Percentiles rank a stretch among this genome's conserved stretches.
Conservation (phyloP, 768 basidiomycete species). For the Boletus patriciae region DNA sequence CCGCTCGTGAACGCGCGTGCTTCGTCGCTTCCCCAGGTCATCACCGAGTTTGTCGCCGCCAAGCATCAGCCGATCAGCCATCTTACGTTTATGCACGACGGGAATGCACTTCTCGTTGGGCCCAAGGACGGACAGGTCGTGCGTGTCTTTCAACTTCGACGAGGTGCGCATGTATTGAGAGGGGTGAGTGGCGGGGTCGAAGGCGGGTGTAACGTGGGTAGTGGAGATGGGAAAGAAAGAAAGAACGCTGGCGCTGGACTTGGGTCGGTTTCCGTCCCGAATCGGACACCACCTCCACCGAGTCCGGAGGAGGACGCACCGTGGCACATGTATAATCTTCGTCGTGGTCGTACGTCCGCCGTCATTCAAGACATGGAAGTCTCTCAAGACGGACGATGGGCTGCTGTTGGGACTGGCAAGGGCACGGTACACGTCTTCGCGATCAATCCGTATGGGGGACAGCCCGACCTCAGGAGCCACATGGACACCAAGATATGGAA, state of each 20-base stretch:
- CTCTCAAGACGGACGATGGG: conserved; percentile 59
- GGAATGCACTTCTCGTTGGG: conserved; percentile 49
- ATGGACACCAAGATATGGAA: conserved; percentile 59
- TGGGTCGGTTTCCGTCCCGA: background rate
- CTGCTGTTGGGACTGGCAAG: conserved; percentile 64
- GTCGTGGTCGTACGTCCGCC: conserved; percentile 70
- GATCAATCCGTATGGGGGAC: conserved; percentile 74
- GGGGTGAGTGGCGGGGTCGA: background rate
- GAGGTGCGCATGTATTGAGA: conserved; percentile 22
- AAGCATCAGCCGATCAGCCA: conserved; percentile 47
- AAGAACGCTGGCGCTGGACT: conserved; percentile 23
- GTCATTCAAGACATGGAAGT: conserved; percentile 51
- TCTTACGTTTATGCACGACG: conserved; percentile 54
- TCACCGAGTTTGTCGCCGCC: conserved; percentile 52
- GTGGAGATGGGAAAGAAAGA: conserved; percentile 1
- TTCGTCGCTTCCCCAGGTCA: conserved; percentile 29
- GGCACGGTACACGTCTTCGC: conserved; percentile 72
- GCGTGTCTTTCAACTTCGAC: conserved; percentile 47
- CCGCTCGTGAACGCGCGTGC: conserved; percentile 29
- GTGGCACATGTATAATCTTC: conserved; percentile 66
- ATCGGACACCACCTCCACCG: background rate
- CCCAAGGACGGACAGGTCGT: conserved; percentile 56
- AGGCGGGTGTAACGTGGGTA: background rate
- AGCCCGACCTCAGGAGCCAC: conserved; percentile 61
- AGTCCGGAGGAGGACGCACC: conserved; percentile 29